A percentile compares a stretch with the other conserved stretches of the same genome.
Evolutionary conservation across 768 basidiomycete genomes (phyloP).

Genomic region (Cyathus striatus): DNA sequence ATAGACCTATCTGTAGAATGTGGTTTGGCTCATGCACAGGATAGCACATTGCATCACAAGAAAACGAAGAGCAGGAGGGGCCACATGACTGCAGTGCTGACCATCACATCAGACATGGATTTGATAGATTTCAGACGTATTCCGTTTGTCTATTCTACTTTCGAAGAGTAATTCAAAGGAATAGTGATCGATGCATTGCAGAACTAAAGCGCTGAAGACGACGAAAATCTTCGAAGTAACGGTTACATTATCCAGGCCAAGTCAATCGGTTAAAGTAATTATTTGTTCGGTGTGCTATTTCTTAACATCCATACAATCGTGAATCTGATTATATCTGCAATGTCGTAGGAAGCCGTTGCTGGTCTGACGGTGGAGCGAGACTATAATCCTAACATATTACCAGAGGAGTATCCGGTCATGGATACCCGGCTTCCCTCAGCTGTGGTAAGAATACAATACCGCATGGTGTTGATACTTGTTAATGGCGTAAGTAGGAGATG

Average conservation of each 20-base stretch:
- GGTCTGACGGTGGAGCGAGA: slow-evolving; percentile 50
- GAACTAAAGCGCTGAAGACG: slow-evolving; percentile 63
- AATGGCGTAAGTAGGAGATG: slow-evolving; percentile 40
- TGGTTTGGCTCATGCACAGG: slow-evolving; percentile 31
- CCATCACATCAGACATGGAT: slow-evolving; percentile 68
- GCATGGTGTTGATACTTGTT: not conserved
- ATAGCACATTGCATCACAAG: slow-evolving; percentile 28
- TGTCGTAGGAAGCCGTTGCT: slow-evolving; percentile 64
- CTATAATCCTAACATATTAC: slow-evolving; percentile 53
- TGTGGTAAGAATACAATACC: slow-evolving; percentile 30
- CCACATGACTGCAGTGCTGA: slow-evolving; percentile 69
- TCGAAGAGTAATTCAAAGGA: not conserved
- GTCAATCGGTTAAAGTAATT: slow-evolving; percentile 58
- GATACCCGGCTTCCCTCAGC: slow-evolving; percentile 68
- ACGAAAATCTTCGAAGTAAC: slow-evolving; percentile 56
- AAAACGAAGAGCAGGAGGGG: slow-evolving; percentile 36
- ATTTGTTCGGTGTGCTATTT: slow-evolving; percentile 57
- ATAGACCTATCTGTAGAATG: slow-evolving; percentile 57
- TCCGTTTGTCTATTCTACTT: slow-evolving; percentile 53
- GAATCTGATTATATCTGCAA: not conserved
- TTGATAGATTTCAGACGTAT: slow-evolving; percentile 80
- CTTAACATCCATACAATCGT: too few relatives aligned
- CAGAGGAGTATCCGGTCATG: slow-evolving; percentile 57
- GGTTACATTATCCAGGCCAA: slow-evolving; percentile 65
- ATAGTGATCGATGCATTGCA: slow-evolving; percentile 17